Evolutionary conservation across 2,329 filamentous ascomycete species (phyloP).

Genomic region (Ascochyta fabae): DNA sequence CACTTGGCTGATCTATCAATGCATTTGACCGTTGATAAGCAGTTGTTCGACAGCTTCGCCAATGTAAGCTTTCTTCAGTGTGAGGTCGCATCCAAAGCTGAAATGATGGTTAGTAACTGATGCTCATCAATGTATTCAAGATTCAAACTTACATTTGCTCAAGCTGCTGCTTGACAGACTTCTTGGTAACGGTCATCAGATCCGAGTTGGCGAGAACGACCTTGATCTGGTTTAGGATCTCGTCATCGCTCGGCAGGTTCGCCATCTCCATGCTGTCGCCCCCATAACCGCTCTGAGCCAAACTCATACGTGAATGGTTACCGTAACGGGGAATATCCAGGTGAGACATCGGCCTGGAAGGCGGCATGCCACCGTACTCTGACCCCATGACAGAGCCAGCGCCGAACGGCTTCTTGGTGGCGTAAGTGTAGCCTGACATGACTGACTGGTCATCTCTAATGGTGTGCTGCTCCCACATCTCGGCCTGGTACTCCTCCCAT

Average conservation of each 20-base stretch:
- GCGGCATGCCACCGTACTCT: conserved; percentile 67
- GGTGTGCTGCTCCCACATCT: conserved; percentile 97
- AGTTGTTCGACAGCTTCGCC: conserved; percentile 48
- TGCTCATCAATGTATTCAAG: background rate
- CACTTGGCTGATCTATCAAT: conserved; percentile 1
- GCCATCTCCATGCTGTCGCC: conserved; percentile 67
- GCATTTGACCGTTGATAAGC: conserved; percentile 17
- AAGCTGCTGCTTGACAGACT: conserved; percentile 92
- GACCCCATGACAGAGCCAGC: conserved; percentile 51
- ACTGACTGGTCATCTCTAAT: conserved; percentile 82
- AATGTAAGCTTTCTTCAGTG: conserved; percentile 90
- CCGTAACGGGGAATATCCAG: conserved; percentile 62
- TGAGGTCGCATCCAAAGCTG: conserved; percentile 80
- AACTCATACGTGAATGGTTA: conserved; percentile 50
- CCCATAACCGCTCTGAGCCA: conserved; percentile 66
- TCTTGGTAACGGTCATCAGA: conserved; percentile 98
- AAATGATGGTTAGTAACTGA: conserved; percentile 24
- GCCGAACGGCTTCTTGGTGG: conserved; percentile 74
- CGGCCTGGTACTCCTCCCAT: conserved; percentile 98
- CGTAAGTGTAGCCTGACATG: conserved; percentile 92
- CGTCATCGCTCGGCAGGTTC: conserved; percentile 86
- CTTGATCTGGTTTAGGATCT: conserved; percentile 88
- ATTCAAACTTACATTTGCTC: conserved; percentile 67
- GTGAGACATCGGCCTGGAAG: conserved; percentile 64
- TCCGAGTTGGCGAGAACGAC: conserved; percentile 92